A percentile compares a stretch with the other conserved stretches of the same genome.
Conservation (phyloP, 176 grass and related monocot genomes). For the Musa acuminata region DNA sequence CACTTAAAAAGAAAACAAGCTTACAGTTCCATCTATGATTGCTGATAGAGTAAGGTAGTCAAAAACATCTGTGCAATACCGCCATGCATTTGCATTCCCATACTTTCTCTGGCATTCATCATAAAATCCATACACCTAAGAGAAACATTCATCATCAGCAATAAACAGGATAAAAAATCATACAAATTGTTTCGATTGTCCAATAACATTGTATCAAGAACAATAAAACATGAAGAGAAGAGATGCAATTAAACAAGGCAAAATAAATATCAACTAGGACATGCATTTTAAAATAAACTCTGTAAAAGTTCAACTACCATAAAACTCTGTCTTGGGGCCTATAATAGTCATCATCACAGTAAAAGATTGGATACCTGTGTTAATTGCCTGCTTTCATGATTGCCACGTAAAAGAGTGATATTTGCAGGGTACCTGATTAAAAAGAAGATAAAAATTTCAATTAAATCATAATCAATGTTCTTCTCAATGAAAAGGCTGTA, state of each 20-base stretch:
- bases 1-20: not conserved
- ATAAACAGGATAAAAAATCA: not conserved
- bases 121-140: conserved; percentile 98
- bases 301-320: not conserved
- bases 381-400: conserved; percentile 96
- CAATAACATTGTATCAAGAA: not conserved
- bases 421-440: conserved; percentile 79
- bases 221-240: not conserved
- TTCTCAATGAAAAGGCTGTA: conserved; percentile 1
- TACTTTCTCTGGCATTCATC: conserved; percentile 99
- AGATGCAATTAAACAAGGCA: not conserved
- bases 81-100: conserved; percentile 99
- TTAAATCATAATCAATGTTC: not conserved
- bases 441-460: conserved; percentile 11
- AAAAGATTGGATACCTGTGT: conserved; percentile 59
- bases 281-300: not conserved
- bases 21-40: conserved; percentile 96
- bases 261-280: not conserved
- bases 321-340: not conserved
- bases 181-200: not conserved
- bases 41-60: conserved; percentile 97
- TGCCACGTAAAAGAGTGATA: conserved; percentile 96
- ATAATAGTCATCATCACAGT: not conserved
- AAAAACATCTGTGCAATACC: conserved; percentile 99
- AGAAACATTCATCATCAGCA: conserved; percentile 11